A percentile compares a stretch with the other conserved stretches of the same genome.
These are phyloP conservation scores for Boletus tylopilopsis DNA, from an alignment of 768 basidiomycete genomes.

Conservation along the genomic window DNA sequence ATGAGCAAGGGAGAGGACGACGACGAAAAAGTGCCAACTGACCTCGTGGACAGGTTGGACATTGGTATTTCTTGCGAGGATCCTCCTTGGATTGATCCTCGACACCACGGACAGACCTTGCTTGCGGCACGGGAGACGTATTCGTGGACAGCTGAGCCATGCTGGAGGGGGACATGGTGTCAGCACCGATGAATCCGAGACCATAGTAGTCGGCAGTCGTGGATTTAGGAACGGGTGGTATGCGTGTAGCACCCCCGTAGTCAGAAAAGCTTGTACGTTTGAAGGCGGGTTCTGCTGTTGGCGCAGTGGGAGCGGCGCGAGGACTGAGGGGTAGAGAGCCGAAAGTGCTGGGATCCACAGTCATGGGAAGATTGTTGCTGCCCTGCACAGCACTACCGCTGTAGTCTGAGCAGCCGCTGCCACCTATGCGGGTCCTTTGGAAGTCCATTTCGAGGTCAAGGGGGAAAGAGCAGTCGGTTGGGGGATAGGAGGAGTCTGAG, in stretches of 20 bases:
- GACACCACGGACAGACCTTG: conserved; percentile 34
- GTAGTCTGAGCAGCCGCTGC: conserved; percentile 51
- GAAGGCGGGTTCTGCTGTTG: conserved; percentile 23
- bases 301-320: conserved; percentile 44
- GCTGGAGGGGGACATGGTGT: conserved; percentile 53
- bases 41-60: conserved; percentile 73
- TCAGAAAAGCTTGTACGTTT: conserved; percentile 62
- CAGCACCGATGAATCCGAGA: conserved; percentile 30
- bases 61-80: conserved; percentile 76
- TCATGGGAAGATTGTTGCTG: conserved; percentile 37
- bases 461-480: conserved; percentile 53
- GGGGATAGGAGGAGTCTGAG: conserved; percentile 48
- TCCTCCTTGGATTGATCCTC: conserved; percentile 53
- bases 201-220: conserved; percentile 48
- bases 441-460: conserved; percentile 76
- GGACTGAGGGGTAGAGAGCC: conserved; percentile 56
- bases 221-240: conserved; percentile 45
- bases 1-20: conserved; percentile 3
- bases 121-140: conserved; percentile 38
- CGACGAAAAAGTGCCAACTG: conserved; percentile 4
- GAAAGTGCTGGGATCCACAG: conserved; percentile 57
- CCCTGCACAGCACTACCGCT: conserved; percentile 36
- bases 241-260: conserved; percentile 54
- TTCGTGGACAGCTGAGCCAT: conserved; percentile 48
- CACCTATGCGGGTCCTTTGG: conserved; percentile 51